Evolutionary conservation across 1,284 basidiomycete species (phyloP).

Genomic region (Calocybe gambosa): DNA sequence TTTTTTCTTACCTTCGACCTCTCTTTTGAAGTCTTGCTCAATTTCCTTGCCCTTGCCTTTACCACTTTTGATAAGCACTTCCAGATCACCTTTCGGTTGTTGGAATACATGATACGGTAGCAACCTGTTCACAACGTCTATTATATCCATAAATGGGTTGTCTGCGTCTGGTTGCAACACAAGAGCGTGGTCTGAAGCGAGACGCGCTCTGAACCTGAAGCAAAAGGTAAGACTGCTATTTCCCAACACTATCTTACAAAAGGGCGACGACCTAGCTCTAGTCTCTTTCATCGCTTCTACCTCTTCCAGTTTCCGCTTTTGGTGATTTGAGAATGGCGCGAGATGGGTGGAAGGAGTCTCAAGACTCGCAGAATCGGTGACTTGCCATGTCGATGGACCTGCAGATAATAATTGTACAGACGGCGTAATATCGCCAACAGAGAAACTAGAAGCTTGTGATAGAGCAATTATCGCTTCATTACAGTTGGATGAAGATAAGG

Average conservation of each 20-base stretch:
- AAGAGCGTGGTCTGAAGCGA: constrained; percentile 55
- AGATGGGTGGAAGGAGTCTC: constrained; percentile 12
- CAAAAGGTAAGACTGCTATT: constrained; percentile 1
- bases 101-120: constrained; percentile 75
- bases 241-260: not conserved
- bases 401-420: constrained; percentile 22
- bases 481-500: constrained; percentile 16
- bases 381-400: constrained; percentile 31
- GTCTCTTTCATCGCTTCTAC: constrained; percentile 37
- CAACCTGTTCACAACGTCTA: constrained; percentile 59
- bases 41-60: constrained; percentile 58
- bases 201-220: constrained; percentile 46
- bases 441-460: constrained; percentile 19
- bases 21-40: constrained; percentile 38
- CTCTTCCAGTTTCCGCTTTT: constrained; percentile 40
- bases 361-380: constrained; percentile 20
- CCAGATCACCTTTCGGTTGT: constrained; percentile 60
- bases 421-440: constrained; percentile 15
- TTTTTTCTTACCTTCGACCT: constrained; percentile 46
- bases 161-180: constrained; percentile 61
- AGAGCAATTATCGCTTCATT: constrained; percentile 6
- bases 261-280: constrained; percentile 40
- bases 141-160: constrained; percentile 53
- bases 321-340: constrained; percentile 27
- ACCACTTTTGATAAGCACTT: constrained; percentile 27